phyloP scores from a whole-genome alignment of 192 early-diverging fungal genomes.

The Coemansia sp. region DNA sequence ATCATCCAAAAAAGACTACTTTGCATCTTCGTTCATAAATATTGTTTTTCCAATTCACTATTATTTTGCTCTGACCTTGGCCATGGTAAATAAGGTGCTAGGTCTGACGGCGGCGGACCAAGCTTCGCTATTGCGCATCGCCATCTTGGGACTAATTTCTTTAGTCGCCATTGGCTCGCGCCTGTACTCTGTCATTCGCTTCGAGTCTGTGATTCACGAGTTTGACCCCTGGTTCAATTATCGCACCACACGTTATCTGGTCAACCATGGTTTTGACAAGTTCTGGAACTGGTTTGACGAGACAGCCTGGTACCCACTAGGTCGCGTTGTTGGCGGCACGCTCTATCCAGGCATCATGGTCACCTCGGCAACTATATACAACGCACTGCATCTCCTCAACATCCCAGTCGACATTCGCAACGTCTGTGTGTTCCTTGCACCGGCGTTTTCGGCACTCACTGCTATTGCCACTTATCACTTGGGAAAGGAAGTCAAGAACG shows the following conservation, averaged over 20 bases:
- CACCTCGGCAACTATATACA: slow-evolving; percentile 94
- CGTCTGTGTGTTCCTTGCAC: slow-evolving; percentile 97
- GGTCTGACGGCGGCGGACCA: slow-evolving; percentile 53
- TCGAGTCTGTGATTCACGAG: slow-evolving; percentile 99
- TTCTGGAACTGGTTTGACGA: slow-evolving; percentile 99
- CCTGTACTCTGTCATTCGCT: slow-evolving; percentile 97
- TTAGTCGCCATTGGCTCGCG: slow-evolving; percentile 87
- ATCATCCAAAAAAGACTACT: neutral
- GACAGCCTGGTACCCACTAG: slow-evolving; percentile 97
- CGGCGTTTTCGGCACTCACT: slow-evolving; percentile 95
- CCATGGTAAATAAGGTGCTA: slow-evolving; percentile 48
- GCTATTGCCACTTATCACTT: slow-evolving; percentile 94
- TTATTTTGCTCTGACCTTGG: neutral
- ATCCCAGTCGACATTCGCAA: slow-evolving; percentile 98
- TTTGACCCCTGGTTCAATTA: slow-evolving; percentile 99
- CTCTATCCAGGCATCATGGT: slow-evolving; percentile 99
- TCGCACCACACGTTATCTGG: slow-evolving; percentile 90
- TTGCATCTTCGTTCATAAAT: neutral
- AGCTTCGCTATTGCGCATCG: slow-evolving; percentile 73
- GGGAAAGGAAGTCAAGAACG: slow-evolving; percentile 89
- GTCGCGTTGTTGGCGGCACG: slow-evolving; percentile 98
- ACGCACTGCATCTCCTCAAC: slow-evolving; percentile 89
- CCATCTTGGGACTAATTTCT: slow-evolving; percentile 89
- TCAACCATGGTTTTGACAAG: slow-evolving; percentile 93
- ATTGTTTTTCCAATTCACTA: slow-evolving; percentile 4